phyloP scores from a whole-genome alignment of 257 asterid species.

The Primulina huaijiensis region DNA sequence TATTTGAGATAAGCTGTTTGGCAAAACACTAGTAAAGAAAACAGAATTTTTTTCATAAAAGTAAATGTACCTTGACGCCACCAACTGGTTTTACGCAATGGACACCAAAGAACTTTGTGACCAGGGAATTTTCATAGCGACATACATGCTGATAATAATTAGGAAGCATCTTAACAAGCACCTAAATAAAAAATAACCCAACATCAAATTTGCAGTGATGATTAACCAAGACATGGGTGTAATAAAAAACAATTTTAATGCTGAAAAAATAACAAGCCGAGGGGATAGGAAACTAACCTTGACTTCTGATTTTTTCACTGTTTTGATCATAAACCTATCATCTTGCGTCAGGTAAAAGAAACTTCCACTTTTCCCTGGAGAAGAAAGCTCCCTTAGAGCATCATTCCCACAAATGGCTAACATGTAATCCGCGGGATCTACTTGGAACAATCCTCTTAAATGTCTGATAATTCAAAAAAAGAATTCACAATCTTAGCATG shows the following conservation, averaged over 20 bases:
- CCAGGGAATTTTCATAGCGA: conserved; percentile 80
- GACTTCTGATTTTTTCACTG: conserved; percentile 96
- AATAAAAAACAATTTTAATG: not conserved
- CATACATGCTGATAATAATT: conserved; percentile 75
- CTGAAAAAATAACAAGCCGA: conserved; percentile 28
- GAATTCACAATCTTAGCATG: conserved; percentile 26
- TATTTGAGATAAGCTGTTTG: conserved; percentile 19
- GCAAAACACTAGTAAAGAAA: not conserved
- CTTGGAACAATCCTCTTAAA: conserved; percentile 81
- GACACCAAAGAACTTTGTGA: conserved; percentile 89
- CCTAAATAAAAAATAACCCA: conserved; percentile 44
- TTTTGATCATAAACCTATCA: conserved; percentile 96
- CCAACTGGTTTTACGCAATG: conserved; percentile 98
- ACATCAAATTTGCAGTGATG: conserved; percentile 20
- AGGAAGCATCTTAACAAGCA: conserved; percentile 92
- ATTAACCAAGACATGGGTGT: not conserved
- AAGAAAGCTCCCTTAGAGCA: conserved; percentile 92
- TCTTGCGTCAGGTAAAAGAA: conserved; percentile 92
- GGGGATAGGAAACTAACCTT: conserved; percentile 64
- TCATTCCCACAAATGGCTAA: conserved; percentile 89
- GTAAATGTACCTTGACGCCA: conserved; percentile 68
- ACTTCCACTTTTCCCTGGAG: conserved; percentile 99
- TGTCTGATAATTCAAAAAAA: conserved; percentile 46
- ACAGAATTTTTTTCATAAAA: not conserved
- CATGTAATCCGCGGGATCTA: conserved; percentile 98